Evolutionary conservation across 129 eudicot genomes (phyloP).

Genomic region (Deinandra increscens): DNA sequence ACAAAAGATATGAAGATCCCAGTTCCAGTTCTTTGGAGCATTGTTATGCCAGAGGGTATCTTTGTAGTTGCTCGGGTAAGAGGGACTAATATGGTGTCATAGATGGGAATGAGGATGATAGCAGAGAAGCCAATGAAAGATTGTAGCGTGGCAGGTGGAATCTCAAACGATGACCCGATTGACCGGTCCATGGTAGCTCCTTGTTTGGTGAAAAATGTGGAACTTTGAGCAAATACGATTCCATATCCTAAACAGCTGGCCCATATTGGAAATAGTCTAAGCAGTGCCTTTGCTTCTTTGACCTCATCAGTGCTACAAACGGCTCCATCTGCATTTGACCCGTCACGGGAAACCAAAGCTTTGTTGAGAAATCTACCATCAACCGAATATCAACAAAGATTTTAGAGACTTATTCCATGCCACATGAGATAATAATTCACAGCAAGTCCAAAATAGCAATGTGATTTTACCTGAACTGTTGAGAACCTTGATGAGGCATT

Average conservation of each 20-base stretch:
- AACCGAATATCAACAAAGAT: not conserved
- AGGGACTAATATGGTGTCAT: slow-evolving; percentile 65
- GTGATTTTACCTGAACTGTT: slow-evolving; percentile 39
- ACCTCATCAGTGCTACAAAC: slow-evolving; percentile 39
- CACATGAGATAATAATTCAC: not conserved
- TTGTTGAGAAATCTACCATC: slow-evolving; percentile 51
- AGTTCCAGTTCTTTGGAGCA: slow-evolving; percentile 70
- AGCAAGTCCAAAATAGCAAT: not conserved
- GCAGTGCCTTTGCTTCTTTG: slow-evolving; percentile 52
- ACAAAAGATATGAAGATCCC: slow-evolving; percentile 51
- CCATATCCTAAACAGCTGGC: slow-evolving; percentile 49
- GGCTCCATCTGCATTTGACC: slow-evolving; percentile 27
- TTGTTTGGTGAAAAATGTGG: slow-evolving; percentile 75
- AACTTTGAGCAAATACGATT: slow-evolving; percentile 50
- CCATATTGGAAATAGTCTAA: slow-evolving; percentile 64
- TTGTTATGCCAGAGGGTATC: slow-evolving; percentile 56
- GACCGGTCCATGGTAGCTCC: slow-evolving; percentile 74
- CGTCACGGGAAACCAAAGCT: slow-evolving; percentile 41
- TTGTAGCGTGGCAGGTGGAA: slow-evolving; percentile 79
- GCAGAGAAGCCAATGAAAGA: slow-evolving; percentile 41
- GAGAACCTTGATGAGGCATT: slow-evolving; percentile 28
- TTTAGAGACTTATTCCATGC: not conserved
- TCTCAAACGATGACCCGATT: slow-evolving; percentile 39
- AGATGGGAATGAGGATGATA: slow-evolving; percentile 55
- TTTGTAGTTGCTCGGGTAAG: slow-evolving; percentile 39